Percentiles rank a stretch among this genome's conserved stretches.
Evolutionary conservation across 2,329 filamentous ascomycete species (phyloP).

Genomic region (Ilyonectria mors-panacis): DNA sequence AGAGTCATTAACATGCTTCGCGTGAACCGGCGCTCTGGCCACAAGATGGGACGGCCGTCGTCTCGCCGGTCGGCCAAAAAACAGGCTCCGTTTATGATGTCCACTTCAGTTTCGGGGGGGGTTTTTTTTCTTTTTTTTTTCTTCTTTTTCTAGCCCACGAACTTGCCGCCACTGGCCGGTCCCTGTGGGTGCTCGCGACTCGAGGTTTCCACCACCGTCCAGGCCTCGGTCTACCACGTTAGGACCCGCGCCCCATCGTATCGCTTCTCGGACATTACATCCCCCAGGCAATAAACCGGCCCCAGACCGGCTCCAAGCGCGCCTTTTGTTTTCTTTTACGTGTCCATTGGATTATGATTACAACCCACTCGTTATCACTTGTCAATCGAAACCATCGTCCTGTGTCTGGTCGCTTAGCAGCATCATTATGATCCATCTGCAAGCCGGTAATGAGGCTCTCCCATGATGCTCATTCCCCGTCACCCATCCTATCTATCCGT

Average conservation of each 20-base stretch:
- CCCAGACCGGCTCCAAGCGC: constrained; percentile 38
- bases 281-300: constrained; percentile 30
- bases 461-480: constrained; percentile 27
- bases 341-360: constrained; percentile 41
- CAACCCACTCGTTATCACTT: constrained; percentile 47
- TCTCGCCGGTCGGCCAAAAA: constrained; percentile 36
- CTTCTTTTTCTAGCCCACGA: constrained; percentile 35
- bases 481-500: constrained; percentile 43
- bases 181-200: constrained; percentile 36
- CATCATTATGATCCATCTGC: constrained; percentile 17
- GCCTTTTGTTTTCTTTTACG: constrained; percentile 48
- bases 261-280: constrained; percentile 47
- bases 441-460: constrained; percentile 46
- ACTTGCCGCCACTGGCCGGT: constrained; percentile 48
- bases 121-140: constrained; percentile 32
- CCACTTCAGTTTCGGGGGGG: constrained; percentile 43
- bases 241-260: constrained; percentile 28
- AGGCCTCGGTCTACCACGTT: constrained; percentile 31
- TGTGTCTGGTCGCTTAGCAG: constrained; percentile 16
- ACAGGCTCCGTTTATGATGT: constrained; percentile 35
- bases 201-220: constrained; percentile 31
- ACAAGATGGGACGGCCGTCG: constrained; percentile 32
- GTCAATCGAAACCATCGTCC: constrained; percentile 28
- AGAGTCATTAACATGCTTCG: constrained; percentile 34
- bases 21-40: constrained; percentile 38